Evolutionary conservation across 78 protist genomes (phyloP).

Genomic region (Isochrysis galbana): DNA sequence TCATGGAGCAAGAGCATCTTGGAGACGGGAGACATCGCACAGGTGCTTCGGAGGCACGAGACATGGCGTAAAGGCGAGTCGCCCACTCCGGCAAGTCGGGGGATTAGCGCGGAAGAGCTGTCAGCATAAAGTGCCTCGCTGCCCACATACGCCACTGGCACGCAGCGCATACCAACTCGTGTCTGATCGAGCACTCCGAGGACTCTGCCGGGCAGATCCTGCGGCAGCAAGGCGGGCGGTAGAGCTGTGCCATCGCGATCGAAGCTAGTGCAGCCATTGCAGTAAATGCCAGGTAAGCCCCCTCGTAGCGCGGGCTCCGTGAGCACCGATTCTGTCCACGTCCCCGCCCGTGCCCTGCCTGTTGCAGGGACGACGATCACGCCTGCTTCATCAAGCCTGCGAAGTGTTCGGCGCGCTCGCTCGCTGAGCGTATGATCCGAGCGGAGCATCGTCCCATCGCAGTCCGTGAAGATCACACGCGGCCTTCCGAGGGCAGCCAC

Average conservation of each 20-base stretch:
- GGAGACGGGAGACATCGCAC: neutral
- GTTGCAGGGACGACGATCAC: neutral
- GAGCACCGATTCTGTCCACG: neutral
- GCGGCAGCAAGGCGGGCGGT: neutral
- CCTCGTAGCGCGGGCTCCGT: neutral
- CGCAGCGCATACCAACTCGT: neutral
- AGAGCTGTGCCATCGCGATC: neutral
- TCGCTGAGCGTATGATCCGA: neutral
- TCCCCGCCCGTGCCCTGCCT: neutral
- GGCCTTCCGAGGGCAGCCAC: neutral
- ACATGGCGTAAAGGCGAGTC: neutral
- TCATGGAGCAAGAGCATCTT: neutral
- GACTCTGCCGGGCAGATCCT: neutral
- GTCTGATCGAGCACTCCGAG: neutral
- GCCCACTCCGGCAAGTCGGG: neutral
- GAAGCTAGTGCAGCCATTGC: neutral
- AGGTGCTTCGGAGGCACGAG: neutral
- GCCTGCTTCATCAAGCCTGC: neutral
- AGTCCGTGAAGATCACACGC: constrained; percentile 8
- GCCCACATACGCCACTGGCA: neutral
- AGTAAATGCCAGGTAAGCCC: neutral
- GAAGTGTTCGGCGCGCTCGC: neutral
- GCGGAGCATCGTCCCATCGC: constrained; percentile 11
- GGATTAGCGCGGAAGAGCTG: neutral
- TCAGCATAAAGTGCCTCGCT: neutral